Base-by-base conservation (phyloP, 2,329 filamentous ascomycete species). In the Rhynchosporium secalis region DNA sequence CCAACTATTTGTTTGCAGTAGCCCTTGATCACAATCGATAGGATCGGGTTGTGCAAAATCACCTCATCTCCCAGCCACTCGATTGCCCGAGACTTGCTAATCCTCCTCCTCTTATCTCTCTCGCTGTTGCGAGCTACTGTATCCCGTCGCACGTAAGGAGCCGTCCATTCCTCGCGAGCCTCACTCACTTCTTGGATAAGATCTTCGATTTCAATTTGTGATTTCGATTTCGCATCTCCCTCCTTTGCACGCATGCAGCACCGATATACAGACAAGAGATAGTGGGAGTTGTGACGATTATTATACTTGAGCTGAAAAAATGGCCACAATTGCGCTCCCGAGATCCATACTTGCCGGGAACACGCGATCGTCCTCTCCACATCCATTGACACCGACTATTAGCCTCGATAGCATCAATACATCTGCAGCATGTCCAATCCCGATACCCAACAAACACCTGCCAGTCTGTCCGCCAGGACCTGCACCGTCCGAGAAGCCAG, bases 381-480 rank as follows among this genome's bases (percentile, higher is more conserved):
- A 79, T 38, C 76, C 81, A 3, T 76, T 79, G 8, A 70, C 78
- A 41, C 77, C 83, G 40, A 78, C 83, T 40, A 76, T 88, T 63
- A 82, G 79, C 45, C 78, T 89, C 67, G 73, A 74, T 54, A 68
- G 51, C 20, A 70, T 74, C 62, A 87, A 86, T 72, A 81, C 82
- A 13, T 79, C 81, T 6, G 73, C 80, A 56, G 77, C 81, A 69
- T 82, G 81, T 52, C 81, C 83, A 6, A 83, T 85, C 20, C 79
- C 89, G 6, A 81, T 95, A 29, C 91, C 92, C 9, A 96, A 96
- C 78, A 96, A 95, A 76, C 92, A 96, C 76, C 81, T 96, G 29
- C 92, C 93, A n/a, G 80, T 88, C 69, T 96, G 92, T 76, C 89
- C 92, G n/a, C 86, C 92, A 1, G 92, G 92, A 1, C 88, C 91